Conservation (phyloP, 169 alveolate genomes). For the Perkinsus chesapeaki region DNA sequence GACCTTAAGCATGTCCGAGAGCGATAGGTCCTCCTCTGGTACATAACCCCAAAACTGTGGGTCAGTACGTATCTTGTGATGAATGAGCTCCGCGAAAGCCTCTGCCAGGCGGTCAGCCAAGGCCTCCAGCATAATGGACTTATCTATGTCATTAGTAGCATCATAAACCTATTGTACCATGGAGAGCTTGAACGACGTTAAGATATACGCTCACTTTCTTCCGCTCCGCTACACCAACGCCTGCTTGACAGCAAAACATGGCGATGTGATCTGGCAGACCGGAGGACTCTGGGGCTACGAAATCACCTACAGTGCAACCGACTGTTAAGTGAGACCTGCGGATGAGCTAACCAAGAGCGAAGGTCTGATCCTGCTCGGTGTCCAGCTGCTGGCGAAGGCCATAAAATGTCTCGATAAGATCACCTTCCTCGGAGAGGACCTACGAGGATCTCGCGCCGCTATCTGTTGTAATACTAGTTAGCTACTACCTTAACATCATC, state of each 20-base stretch:
- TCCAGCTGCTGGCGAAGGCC: neutral
- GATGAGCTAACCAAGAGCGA: neutral
- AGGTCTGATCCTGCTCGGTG: neutral
- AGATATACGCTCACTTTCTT: neutral
- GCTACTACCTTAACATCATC: conserved; percentile 46
- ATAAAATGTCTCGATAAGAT: neutral
- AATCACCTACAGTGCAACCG: neutral
- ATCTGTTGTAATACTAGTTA: conserved; percentile 2
- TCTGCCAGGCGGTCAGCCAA: conserved; percentile 53
- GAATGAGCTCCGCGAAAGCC: conserved; percentile 53
- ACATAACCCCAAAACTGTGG: conserved; percentile 48
- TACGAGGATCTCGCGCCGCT: neutral
- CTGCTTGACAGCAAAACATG: conserved; percentile 45
- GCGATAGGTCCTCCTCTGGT: conserved; percentile 24
- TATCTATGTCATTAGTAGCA: conserved; percentile 43
- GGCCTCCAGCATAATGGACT: conserved; percentile 49
- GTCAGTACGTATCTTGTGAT: conserved; percentile 36
- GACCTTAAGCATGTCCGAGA: conserved; percentile 31
- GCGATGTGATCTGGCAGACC: conserved; percentile 41
- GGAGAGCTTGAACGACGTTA: neutral
- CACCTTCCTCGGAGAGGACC: neutral
- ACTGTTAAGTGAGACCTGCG: neutral
- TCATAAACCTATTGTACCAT: conserved; percentile 19
- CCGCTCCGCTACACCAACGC: conserved; percentile 38
- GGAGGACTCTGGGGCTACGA: neutral